These are phyloP conservation scores for Apiotrichum gamsii DNA, from an alignment of 1,284 basidiomycete genomes.

Conservation along the genomic window DNA sequence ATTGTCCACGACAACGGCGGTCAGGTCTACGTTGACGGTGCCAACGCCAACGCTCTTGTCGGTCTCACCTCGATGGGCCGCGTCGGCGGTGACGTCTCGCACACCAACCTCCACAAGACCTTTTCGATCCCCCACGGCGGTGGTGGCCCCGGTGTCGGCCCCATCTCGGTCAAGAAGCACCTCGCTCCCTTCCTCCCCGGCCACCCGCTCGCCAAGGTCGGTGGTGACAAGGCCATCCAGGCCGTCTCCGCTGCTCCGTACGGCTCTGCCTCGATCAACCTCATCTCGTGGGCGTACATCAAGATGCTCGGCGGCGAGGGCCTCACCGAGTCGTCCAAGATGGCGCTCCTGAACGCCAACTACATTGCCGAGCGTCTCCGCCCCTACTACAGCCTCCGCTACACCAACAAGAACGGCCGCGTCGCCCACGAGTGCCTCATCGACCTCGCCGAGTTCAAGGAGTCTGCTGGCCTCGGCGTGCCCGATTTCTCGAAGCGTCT, in stretches of 20 bases:
- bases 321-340: slow-evolving; percentile 73
- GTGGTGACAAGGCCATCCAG: slow-evolving; percentile 67
- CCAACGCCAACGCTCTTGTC: slow-evolving; percentile 93
- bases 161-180: slow-evolving; percentile 90
- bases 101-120: slow-evolving; percentile 91
- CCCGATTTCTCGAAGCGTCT: slow-evolving; percentile 93
- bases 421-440: slow-evolving; percentile 95
- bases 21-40: slow-evolving; percentile 95
- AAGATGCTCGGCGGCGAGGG: slow-evolving; percentile 94
- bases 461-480: slow-evolving; percentile 79
- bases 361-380: slow-evolving; percentile 88
- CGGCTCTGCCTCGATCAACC: slow-evolving; percentile 88
- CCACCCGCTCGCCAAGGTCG: slow-evolving; percentile 66
- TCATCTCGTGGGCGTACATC: slow-evolving; percentile 97
- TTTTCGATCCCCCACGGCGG: slow-evolving; percentile 80
- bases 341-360: slow-evolving; percentile 89
- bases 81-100: slow-evolving; percentile 95
- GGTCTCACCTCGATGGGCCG: slow-evolving; percentile 91
- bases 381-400: slow-evolving; percentile 80
- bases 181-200: slow-evolving; percentile 89
- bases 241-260: slow-evolving; percentile 88
- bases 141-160: slow-evolving; percentile 84
- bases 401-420: slow-evolving; percentile 79
- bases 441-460: slow-evolving; percentile 91
- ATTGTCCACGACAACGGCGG: slow-evolving; percentile 93